A percentile compares a stretch with the other conserved stretches of the same genome.
Conservation (phyloP, 2,329 filamentous ascomycete species). For the Eurotiales sp. region DNA sequence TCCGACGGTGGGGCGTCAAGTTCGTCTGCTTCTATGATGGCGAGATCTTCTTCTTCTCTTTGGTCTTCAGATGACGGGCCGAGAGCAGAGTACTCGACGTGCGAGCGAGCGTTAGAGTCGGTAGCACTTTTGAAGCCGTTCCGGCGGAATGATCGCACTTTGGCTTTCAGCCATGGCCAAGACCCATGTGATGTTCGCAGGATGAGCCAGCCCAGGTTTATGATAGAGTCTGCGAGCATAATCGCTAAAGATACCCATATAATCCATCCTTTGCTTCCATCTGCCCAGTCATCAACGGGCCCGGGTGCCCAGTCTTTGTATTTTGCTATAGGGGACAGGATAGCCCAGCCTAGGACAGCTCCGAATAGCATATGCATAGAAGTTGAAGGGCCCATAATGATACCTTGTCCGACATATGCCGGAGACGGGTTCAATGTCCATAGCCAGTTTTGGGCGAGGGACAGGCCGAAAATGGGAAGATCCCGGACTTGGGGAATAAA, state of each 20-base stretch:
- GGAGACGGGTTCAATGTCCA: conserved; percentile 96
- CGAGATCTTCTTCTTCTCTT: conserved; percentile 36
- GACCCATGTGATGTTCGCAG: conserved; percentile 58
- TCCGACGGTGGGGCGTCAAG: conserved; percentile 77
- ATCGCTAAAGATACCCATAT: conserved; percentile 95
- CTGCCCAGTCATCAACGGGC: conserved; percentile 80
- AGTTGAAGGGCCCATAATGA: conserved; percentile 96
- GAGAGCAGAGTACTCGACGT: conserved; percentile 30
- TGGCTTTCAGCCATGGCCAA: conserved; percentile 33
- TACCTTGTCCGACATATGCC: conserved; percentile 95
- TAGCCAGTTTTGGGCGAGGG: conserved; percentile 75
- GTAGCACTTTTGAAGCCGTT: conserved; percentile 20
- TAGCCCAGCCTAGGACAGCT: conserved; percentile 81
- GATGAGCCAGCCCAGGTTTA: conserved; percentile 78
- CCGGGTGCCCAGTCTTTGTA: conserved; percentile 84
- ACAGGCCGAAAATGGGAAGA: conserved; percentile 77
- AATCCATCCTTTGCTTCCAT: conserved; percentile 96
- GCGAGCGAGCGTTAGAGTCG: conserved; percentile 19
- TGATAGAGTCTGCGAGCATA: conserved; percentile 89
- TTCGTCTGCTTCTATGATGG: conserved; percentile 4
- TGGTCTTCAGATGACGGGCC: conserved; percentile 19
- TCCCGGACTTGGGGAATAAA: conserved; percentile 82
- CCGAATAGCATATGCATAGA: conserved; percentile 94
- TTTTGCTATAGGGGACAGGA: conserved; percentile 87
- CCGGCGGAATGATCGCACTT: conserved; percentile 28